Evolutionary conservation across 2,329 filamentous ascomycete species (phyloP).

Genomic region (Emergomyces orientalis): DNA sequence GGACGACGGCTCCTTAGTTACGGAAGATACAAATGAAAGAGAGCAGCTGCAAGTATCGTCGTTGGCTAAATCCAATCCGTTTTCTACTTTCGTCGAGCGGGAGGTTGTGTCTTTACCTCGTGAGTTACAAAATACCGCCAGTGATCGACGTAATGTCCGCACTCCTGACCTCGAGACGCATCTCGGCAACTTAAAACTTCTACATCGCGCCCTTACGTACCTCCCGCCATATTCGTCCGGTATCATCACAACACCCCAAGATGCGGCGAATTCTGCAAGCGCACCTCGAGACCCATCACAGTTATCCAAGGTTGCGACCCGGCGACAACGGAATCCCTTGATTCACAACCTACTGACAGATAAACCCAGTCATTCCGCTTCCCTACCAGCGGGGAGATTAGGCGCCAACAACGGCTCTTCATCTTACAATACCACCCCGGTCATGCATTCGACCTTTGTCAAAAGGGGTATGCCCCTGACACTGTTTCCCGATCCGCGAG

Average conservation of each 20-base stretch:
- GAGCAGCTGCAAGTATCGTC: conserved; percentile 14
- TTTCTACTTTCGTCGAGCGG: conserved; percentile 35
- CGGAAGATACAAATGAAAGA: conserved; percentile 11
- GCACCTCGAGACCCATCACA: conserved; percentile 24
- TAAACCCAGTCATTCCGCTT: conserved; percentile 86
- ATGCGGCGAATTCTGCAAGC: conserved; percentile 57
- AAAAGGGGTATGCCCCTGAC: conserved; percentile 87
- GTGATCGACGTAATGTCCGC: conserved; percentile 7
- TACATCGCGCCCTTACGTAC: conserved; percentile 60
- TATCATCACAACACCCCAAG: conserved; percentile 75
- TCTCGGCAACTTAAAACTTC: conserved; percentile 63
- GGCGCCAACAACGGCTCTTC: conserved; percentile 25
- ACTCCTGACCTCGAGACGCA: conserved; percentile 37
- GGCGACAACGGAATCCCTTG: conserved; percentile 66
- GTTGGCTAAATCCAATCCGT: conserved; percentile 32
- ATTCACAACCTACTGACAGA: conserved; percentile 96
- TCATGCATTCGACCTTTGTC: conserved; percentile 63
- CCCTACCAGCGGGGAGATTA: conserved; percentile 65
- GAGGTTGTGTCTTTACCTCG: conserved; percentile 21
- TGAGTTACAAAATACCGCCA: conserved; percentile 12
- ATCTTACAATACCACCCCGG: conserved; percentile 29
- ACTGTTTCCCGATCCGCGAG: conserved; percentile 63
- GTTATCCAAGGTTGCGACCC: conserved; percentile 44
- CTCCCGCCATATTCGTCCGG: conserved; percentile 79
- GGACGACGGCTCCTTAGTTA: conserved; percentile 12